Evolutionary conservation across 176 grass and related monocot species (phyloP), one percentile per base, ranked within the genome.

Genomic region (Microstegium vimineum): DNA sequence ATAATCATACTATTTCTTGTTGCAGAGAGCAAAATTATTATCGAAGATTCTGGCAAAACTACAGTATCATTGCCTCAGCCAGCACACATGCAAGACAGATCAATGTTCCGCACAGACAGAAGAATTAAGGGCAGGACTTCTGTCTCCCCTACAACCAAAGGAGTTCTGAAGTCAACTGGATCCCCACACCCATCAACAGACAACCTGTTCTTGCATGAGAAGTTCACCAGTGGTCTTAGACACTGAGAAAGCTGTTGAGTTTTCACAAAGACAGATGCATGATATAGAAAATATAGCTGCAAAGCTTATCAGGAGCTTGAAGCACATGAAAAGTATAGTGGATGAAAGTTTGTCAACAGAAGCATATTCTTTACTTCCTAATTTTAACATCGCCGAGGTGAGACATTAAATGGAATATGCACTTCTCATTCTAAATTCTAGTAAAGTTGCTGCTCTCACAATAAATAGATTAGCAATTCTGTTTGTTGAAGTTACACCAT

Each of bases 201-300:
- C 33, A 36, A 65, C 80, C 84, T 89, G 87, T 88, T 84, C 78
- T 77, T 92, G 90, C 85, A 83, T 69, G 80, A 88, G 54, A 85
- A 74, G 43, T 84, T 81, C 90, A 59, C 59, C 86, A 42, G 31
- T 76, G 83, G 63, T 88, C 36, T 77, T 91, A 46, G 82, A 98
- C 76, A 90, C 84, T 13, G 84, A 88, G 84, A 95, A 98, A 68
- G 89, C 87, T 73, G 87, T 95, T 46, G 89, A 95, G 52, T 98
- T 98, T 82, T 90, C 92, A 71, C 90, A 89, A 64, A 83, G 89
- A 51, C 95, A 98, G 82, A 95, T 98, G 92, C 95, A 92, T 35
- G 95, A 93, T 72, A 86, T 95, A 76, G 95, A 95, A 81, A 95
- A 80, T 76, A 83, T 98, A 86, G 77, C 92, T 68, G 82, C 66